These are phyloP conservation scores for Senna tora DNA, from an alignment of 306 rosid genomes.

Conservation along the genomic window DNA sequence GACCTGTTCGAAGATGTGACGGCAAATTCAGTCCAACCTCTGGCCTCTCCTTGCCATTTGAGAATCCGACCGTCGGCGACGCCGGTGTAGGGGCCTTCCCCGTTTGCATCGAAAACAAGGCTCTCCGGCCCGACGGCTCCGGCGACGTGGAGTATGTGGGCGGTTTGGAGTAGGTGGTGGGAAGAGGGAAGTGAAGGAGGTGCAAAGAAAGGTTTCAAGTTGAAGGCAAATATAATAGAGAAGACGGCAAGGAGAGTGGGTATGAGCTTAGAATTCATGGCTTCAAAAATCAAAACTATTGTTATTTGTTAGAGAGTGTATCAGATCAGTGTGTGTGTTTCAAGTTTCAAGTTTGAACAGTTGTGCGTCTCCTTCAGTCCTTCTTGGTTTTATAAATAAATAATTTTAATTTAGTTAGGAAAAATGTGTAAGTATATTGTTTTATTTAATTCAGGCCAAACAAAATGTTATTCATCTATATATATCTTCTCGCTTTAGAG, in stretches of 20 bases:
- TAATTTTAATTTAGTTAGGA: too few species aligned
- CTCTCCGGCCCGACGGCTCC: slow-evolving; percentile 94
- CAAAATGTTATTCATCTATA: too few species aligned
- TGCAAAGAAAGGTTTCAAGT: slow-evolving; percentile 27
- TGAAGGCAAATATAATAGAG: slow-evolving; percentile 40
- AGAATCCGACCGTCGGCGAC: slow-evolving; percentile 92
- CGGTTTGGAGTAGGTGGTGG: slow-evolving; percentile 53
- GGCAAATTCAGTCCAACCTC: slow-evolving; percentile 79
- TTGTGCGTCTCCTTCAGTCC: too few species aligned
- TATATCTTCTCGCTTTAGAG: too few species aligned
- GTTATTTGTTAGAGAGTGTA: too few species aligned
- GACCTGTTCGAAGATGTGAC: slow-evolving; percentile 73
- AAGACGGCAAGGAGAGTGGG: slow-evolving; percentile 38
- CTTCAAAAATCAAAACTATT: too few species aligned
- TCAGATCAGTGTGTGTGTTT: too few species aligned
- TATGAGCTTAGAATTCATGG: slow-evolving; percentile 46
- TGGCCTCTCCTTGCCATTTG: slow-evolving; percentile 64
- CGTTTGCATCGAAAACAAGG: slow-evolving; percentile 64
- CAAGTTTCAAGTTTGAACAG: too few species aligned
- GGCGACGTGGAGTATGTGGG: slow-evolving; percentile 46
- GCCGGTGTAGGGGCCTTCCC: slow-evolving; percentile 86
- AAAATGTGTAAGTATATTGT: too few species aligned
- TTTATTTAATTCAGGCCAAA: too few species aligned
- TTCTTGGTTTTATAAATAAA: too few species aligned
- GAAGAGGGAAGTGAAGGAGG: slow-evolving; percentile 54